These are phyloP conservation scores for Trichoderma oligosporum DNA, from an alignment of 2,329 filamentous ascomycete genomes.

Conservation along the genomic window DNA sequence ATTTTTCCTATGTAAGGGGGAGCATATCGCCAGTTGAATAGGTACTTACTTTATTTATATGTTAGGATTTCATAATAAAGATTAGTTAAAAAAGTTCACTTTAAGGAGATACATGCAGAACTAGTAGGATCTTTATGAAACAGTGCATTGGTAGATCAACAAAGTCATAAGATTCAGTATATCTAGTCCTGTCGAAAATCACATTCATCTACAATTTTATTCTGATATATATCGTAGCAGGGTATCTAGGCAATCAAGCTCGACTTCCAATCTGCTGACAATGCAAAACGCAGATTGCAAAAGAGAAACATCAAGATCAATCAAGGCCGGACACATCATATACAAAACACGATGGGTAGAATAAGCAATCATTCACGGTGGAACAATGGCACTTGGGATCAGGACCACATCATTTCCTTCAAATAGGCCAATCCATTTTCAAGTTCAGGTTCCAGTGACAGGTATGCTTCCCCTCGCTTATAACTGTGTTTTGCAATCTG, in stretches of 20 bases:
- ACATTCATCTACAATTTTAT: background rate
- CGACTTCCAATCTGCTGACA: background rate
- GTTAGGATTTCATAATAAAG: too few species aligned
- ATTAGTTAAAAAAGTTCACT: too few species aligned
- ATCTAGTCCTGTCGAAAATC: too few species aligned
- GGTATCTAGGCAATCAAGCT: background rate
- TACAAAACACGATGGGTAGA: background rate
- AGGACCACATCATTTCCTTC: background rate
- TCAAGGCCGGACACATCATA: background rate
- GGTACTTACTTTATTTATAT: too few species aligned
- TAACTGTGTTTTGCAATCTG: conserved; percentile 14
- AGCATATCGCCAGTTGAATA: too few species aligned
- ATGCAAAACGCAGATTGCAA: background rate
- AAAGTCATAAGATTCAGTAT: too few species aligned
- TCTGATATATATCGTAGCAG: background rate
- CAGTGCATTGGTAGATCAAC: too few species aligned
- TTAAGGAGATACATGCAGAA: too few species aligned
- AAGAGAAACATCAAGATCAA: background rate
- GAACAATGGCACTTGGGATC: background rate
- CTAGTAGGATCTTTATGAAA: too few species aligned
- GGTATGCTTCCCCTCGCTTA: background rate
- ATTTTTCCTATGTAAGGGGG: too few species aligned
- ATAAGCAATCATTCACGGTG: conserved; percentile 5
- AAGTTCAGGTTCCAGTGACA: conserved; percentile 4
- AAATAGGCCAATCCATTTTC: conserved; percentile 7